phyloP scores from a whole-genome alignment of 805 yeast genomes.

The Kodamaea kaohsiungensis region DNA sequence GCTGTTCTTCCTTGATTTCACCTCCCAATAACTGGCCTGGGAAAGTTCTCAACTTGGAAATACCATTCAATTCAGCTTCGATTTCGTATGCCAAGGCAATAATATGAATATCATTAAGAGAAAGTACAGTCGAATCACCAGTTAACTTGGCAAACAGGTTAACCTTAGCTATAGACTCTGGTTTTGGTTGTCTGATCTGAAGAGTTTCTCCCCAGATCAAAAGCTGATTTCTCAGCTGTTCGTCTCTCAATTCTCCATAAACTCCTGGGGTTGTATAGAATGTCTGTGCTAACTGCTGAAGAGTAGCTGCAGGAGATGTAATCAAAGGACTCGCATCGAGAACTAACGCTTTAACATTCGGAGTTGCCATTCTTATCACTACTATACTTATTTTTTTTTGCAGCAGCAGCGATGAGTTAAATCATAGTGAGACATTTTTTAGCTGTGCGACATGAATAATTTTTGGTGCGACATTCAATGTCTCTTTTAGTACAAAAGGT shows the following conservation, averaged over 20 bases:
- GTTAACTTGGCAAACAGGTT: constrained; percentile 78
- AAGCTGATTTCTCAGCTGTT: constrained; percentile 74
- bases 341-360: constrained; percentile 53
- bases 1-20: background rate
- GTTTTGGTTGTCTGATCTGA: constrained; percentile 73
- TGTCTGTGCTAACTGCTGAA: constrained; percentile 67
- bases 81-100: constrained; percentile 89
- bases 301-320: constrained; percentile 74
- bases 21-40: constrained; percentile 60
- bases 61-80: constrained; percentile 70
- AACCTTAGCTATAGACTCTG: constrained; percentile 63
- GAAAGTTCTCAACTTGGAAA: constrained; percentile 63
- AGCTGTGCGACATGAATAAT: background rate
- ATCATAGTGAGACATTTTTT: background rate
- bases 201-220: constrained; percentile 77
- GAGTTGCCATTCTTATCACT: background rate
- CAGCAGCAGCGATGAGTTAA: constrained; percentile 3
- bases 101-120: constrained; percentile 89
- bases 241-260: constrained; percentile 82
- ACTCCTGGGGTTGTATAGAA: constrained; percentile 94
- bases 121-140: constrained; percentile 87
- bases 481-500: too few relatives aligned
- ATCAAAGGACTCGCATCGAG: constrained; percentile 96
- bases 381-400: background rate
- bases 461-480: background rate